Base-by-base conservation (phyloP, 164 flowering plant genomes). In the Malania oleifera region DNA sequence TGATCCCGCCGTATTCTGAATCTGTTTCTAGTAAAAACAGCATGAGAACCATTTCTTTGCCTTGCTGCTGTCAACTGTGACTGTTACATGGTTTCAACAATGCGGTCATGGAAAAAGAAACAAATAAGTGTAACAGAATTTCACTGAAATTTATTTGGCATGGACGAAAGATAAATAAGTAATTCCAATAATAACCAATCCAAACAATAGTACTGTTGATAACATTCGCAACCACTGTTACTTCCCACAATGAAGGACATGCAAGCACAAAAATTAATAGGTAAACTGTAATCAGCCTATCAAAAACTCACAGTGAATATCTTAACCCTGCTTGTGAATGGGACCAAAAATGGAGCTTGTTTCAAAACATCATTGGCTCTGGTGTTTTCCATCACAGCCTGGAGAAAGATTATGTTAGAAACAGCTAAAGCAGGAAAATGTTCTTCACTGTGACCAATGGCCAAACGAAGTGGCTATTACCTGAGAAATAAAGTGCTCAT, bases 271-370 rank as follows among this genome's bases (percentile, higher is more conserved):
- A 39, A 60, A 20, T 5, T 5, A 38, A 15, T 41, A 11, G 12
- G 44, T 0, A 19, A 20, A 7, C 18, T 22, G 41, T 43, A 6
- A 50, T 26, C 14, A 31, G 22, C 19, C 1, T 64, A 35, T 22
- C 27, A 10, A 43, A 6, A 7, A 78, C 98, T 83, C 71, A 90
- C 99, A 48, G 86, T 75, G 69, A 88, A 88, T 63, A 95, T 85
- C 71, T 83, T 86, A 49, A 81, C 97, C 65, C 99, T 80, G 83
- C 91, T 88, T 17, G 97, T 88, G 67, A 95, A 95, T 34, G 99
- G 99, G 56, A 95, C 80, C 75, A 91, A 70, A 66, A 88, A 91
- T 46, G 96, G 91, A 66, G 99, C 96, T 75, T 76, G 91, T 74
- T 79, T 88, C 62, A 95, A 65, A 61, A 95, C 83, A 46, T 85